Base-by-base conservation (phyloP, 345 rosid genomes). In the Erucastrum elatum region DNA sequence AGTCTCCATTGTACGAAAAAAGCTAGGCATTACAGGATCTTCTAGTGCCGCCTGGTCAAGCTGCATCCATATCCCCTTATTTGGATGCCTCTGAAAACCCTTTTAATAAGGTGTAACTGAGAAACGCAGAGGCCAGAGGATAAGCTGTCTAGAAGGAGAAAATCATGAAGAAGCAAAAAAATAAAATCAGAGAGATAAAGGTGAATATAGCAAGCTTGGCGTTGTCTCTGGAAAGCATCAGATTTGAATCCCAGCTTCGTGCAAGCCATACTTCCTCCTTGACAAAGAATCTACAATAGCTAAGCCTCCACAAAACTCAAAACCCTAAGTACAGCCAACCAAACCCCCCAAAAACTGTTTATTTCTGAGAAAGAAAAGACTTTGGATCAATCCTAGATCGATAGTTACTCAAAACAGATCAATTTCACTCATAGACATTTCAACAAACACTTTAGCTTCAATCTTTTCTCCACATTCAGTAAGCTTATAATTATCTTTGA, bases 1-100 rank as follows among this genome's bases (percentile, higher is more conserved):
- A 10, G 99, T 93, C 84, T 95, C 99, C 87, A 84, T 88, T 66
- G 97, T 87, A 78, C 89, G 79, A 21, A 97, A 91, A 79, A 90
- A 93, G 78, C 84, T 91, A 70, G 99, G 98, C 93, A 95, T 87
- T 81, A 95, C 84, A 77, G 93, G 92, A 93, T 95, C 98, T 80
- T 93, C 98, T 64, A 93, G 83, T 0, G 89, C 87, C 17, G 99
- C 98, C 81, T 91, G 96, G 82, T 95, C 97, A 82, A 95, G 98
- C 81, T 93, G 99, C 92, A 93, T 85, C 53, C 99, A 98, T 13
- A 91, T 90, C 84, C 93, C 77, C 92, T 82, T 87, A 86, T 81
- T 87, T 89, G 13, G 94, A 87, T 30, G 88, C 90, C 71, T 90
- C 90, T n/a, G n/a, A n/a, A n/a, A n/a, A n/a, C n/a, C n/a, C n/a